A percentile compares a stretch with the other conserved stretches of the same genome.
Conservation (phyloP, 495 filamentous ascomycete genomes). For the Gamarada debralockiae region DNA sequence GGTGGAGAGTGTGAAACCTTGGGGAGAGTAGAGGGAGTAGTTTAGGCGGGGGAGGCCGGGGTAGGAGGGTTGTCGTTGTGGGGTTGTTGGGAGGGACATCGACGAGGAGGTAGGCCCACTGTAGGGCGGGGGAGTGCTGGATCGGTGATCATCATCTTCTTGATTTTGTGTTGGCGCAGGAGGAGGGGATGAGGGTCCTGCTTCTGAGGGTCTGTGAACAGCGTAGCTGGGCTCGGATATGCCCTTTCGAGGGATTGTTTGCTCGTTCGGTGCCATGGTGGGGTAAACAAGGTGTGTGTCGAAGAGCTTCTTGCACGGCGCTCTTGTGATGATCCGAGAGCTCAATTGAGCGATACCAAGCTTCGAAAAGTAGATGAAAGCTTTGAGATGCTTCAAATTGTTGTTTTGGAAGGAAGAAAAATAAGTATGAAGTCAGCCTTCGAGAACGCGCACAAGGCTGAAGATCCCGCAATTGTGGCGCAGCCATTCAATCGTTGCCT, state of each 20-base stretch:
- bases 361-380: not conserved
- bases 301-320: not conserved
- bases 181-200: slow-evolving; percentile 1
- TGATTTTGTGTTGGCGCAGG: not conserved
- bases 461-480: slow-evolving; percentile 1
- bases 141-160: slow-evolving; percentile 7
- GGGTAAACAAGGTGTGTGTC: not conserved
- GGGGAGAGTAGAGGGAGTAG: slow-evolving; percentile 46
- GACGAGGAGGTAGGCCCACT: slow-evolving; percentile 35
- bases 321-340: not conserved
- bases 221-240: slow-evolving; percentile 14
- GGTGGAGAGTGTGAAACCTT: slow-evolving; percentile 40
- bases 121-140: slow-evolving; percentile 40
- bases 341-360: not conserved
- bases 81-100: slow-evolving; percentile 2
- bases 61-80: slow-evolving; percentile 10
- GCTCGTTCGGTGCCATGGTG: not conserved
- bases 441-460: slow-evolving; percentile 2
- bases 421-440: not conserved
- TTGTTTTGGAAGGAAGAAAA: too few species aligned
- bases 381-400: not conserved
- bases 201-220: slow-evolving; percentile 15
- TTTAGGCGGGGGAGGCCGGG: slow-evolving; percentile 46
- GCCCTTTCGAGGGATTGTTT: slow-evolving; percentile 12
- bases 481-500: slow-evolving; percentile 5